Base-by-base conservation (phyloP, 2,329 filamentous ascomycete species). In the Sphaerulina musiva region DNA sequence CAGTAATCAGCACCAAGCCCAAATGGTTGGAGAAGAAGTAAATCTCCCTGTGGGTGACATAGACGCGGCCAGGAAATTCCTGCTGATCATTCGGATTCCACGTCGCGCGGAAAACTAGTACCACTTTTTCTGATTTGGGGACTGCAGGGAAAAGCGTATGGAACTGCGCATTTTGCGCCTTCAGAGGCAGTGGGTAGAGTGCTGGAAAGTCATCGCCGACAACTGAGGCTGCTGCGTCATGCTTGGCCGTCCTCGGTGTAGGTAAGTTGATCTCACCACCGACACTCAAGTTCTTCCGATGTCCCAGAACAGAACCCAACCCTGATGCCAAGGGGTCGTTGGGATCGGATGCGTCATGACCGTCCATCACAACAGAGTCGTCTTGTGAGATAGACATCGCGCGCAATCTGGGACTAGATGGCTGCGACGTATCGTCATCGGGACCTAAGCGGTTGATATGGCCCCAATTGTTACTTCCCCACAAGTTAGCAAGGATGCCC, bases 1-100 rank as follows among this genome's bases (percentile, higher is more conserved):
- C 82, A 48, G 90, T 92, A 1, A 92, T 87, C 36, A 95, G 78
- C 0, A 97, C 86, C 5, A 98, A 79, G 5, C 93, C 93, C 69
- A 96, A 84, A 67, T 96, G 88, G 66, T 97, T 87, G 64, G 91
- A 95, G 72, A 96, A 98, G 68, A 98, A 97, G 70, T 95, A 97
- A 69, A 98, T 84, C 60, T 91, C 87, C 58, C 86, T 84, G 0
- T 85, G 79, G 0, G 92, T 97, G 56, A 95, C 84, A 69, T 95
- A 98, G 23, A 95, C 84, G 50, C 93, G 83, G 0, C 93, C 85
- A 7, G 85, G 85, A 56, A 97, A 89, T 57, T 87, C 84, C 70
- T 87, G 85, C 62, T 84, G 80, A 51, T 87, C 84, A 61, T 84
- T 86, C 1, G 84, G 82, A 64, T 83, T 86, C 89, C 93, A 98